These are phyloP conservation scores for Xylaria hypoxylon DNA, from an alignment of 2,329 filamentous ascomycete genomes.

Conservation along the genomic window DNA sequence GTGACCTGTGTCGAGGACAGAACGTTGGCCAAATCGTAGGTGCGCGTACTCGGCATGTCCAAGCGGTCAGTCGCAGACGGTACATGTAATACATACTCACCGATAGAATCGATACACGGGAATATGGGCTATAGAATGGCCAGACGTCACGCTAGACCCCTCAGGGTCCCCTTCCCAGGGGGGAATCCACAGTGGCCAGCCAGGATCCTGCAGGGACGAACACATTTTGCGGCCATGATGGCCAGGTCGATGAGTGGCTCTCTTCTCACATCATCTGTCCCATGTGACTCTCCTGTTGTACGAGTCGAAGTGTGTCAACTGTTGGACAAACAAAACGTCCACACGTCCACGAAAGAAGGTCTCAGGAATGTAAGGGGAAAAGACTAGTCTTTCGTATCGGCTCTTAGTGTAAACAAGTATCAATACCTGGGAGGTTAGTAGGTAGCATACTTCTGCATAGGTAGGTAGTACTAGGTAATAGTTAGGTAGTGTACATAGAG, in stretches of 20 bases:
- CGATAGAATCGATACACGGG: constrained; percentile 19
- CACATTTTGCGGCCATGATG: constrained; percentile 2
- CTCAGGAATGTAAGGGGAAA: constrained; percentile 20
- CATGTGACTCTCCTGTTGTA: constrained; percentile 28
- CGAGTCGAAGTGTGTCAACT: constrained; percentile 6
- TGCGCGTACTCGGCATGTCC: background rate
- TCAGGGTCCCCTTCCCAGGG: background rate
- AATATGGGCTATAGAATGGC: constrained; percentile 14
- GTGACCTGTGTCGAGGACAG: constrained; percentile 15
- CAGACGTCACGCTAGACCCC: constrained; percentile 32
- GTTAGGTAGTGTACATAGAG: background rate
- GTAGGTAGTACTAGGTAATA: no score
- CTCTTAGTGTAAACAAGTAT: no score
- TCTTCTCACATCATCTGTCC: constrained; percentile 1
- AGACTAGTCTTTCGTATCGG: background rate
- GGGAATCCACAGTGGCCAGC: constrained; percentile 8
- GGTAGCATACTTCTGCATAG: no score
- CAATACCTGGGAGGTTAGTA: no score
- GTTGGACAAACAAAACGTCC: constrained; percentile 17
- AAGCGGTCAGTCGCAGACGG: constrained; percentile 32
- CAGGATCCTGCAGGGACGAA: constrained; percentile 8
- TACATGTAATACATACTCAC: constrained; percentile 9
- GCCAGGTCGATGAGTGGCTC: constrained; percentile 6
- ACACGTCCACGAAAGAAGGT: constrained; percentile 11
- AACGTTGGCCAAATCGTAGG: constrained; percentile 15